phyloP scores from a whole-genome alignment of 371 early-diverging fungal genomes.

The Gilbertella persicaria region DNA sequence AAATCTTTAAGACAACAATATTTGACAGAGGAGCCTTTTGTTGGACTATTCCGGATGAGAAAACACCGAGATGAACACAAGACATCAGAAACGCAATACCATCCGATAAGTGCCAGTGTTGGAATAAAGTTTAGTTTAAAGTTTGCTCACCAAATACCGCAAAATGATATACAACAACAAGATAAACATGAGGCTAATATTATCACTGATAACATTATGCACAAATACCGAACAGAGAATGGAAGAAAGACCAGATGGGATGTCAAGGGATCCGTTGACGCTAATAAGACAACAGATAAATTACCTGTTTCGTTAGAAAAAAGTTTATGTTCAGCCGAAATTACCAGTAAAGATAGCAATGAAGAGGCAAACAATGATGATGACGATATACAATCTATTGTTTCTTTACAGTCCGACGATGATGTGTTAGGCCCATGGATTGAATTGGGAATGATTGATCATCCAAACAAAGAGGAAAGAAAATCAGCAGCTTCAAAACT shows the following conservation, averaged over 20 bases:
- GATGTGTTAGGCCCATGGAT: constrained; percentile 47
- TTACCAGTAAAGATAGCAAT: neutral
- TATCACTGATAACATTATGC: neutral
- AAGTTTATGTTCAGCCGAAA: too few species aligned
- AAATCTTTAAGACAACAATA: constrained; percentile 9
- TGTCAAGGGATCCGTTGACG: neutral
- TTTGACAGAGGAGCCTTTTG: constrained; percentile 14
- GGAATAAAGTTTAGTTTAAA: constrained; percentile 2
- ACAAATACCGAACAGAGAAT: neutral
- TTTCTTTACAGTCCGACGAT: constrained; percentile 41
- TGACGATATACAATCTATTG: constrained; percentile 11
- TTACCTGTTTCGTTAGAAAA: too few species aligned
- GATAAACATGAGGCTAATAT: neutral
- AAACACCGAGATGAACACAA: constrained; percentile 9
- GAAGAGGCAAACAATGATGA: neutral
- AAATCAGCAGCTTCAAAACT: too few species aligned
- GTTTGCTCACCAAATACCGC: too few species aligned
- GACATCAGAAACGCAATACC: neutral
- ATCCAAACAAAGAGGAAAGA: neutral
- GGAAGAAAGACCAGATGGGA: neutral
- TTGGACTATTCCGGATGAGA: constrained; percentile 10
- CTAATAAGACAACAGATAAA: too few species aligned
- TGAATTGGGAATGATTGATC: constrained; percentile 20
- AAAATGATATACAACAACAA: neutral
- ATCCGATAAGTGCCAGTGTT: neutral